Percentiles rank a stretch among this genome's conserved stretches.
These are phyloP conservation scores for Aspergillus thermomutatus DNA, from an alignment of 2,329 filamentous ascomycete genomes.

Conservation along the genomic window DNA sequence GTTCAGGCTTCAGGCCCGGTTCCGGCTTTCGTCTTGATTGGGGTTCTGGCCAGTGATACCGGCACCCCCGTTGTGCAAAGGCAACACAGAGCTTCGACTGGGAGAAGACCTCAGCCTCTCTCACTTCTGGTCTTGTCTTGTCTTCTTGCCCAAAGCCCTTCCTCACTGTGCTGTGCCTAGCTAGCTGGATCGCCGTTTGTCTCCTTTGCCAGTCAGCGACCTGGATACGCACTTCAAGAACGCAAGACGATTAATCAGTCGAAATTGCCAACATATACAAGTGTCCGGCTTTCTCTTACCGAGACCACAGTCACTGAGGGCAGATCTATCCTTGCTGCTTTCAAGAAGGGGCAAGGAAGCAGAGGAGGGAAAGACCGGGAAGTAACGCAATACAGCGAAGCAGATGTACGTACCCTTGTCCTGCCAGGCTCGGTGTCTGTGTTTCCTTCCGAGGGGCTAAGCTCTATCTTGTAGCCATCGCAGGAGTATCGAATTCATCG, in stretches of 20 bases:
- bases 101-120: not conserved
- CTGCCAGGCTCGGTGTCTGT: not conserved
- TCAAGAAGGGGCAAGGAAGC: not conserved
- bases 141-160: not conserved
- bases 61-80: not conserved
- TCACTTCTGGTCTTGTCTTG: not conserved
- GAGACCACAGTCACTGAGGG: not conserved
- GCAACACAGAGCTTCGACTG: not conserved
- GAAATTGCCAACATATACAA: too few species aligned
- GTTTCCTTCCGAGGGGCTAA: not conserved
- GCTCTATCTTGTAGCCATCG: not conserved
- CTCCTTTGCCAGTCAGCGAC: not conserved
- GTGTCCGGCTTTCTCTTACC: not conserved
- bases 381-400: not conserved
- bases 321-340: not conserved
- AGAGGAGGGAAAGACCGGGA: not conserved
- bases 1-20: not conserved
- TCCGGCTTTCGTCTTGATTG: not conserved
- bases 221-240: not conserved
- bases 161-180: not conserved
- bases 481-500: not conserved
- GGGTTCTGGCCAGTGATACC: not conserved
- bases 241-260: not conserved
- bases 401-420: not conserved
- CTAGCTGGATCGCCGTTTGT: conserved; percentile 6